Evolutionary conservation across 2,329 filamentous ascomycete genomes (phyloP).

Genomic region (Oidium heveae): DNA sequence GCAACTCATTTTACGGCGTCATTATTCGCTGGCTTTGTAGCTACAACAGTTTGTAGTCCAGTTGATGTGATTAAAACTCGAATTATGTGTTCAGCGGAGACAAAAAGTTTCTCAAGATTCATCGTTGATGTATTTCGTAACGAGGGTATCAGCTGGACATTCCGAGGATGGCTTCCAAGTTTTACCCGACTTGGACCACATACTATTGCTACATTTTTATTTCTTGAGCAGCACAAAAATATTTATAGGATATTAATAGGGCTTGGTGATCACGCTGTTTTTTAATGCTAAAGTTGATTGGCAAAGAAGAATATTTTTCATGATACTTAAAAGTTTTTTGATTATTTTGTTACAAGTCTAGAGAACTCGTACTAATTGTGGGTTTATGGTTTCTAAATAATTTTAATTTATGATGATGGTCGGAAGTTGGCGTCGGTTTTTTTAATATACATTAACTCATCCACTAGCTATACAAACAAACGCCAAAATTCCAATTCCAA

Average conservation of each 20-base stretch:
- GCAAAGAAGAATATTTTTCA: too few relatives aligned
- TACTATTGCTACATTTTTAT: slow-evolving; percentile 69
- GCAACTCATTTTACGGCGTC: slow-evolving; percentile 56
- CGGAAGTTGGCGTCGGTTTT: too few relatives aligned
- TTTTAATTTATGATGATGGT: too few relatives aligned
- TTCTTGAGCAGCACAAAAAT: slow-evolving; percentile 69
- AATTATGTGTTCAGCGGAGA: slow-evolving; percentile 46
- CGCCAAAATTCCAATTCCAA: too few relatives aligned
- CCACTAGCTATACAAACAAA: too few relatives aligned
- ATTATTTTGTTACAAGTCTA: too few relatives aligned
- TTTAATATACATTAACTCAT: too few relatives aligned
- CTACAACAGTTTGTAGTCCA: slow-evolving; percentile 63
- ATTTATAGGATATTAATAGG: slow-evolving; percentile 24
- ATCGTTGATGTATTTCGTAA: slow-evolving; percentile 40
- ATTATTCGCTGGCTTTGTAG: slow-evolving; percentile 56
- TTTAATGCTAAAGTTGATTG: too few relatives aligned
- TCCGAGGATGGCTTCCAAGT: slow-evolving; percentile 71
- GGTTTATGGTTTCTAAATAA: too few relatives aligned
- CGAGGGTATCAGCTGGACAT: slow-evolving; percentile 63
- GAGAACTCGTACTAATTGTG: too few relatives aligned
- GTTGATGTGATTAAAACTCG: slow-evolving; percentile 79
- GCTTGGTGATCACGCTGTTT: too few relatives aligned
- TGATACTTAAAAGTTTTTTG: too few relatives aligned
- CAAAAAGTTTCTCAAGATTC: slow-evolving; percentile 28
- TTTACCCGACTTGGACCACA: slow-evolving; percentile 45